A percentile compares a stretch with the other conserved stretches of the same genome.
phyloP scores from a whole-genome alignment of 2,329 filamentous ascomycete species.

The Pseudocercospora fijiensis region DNA sequence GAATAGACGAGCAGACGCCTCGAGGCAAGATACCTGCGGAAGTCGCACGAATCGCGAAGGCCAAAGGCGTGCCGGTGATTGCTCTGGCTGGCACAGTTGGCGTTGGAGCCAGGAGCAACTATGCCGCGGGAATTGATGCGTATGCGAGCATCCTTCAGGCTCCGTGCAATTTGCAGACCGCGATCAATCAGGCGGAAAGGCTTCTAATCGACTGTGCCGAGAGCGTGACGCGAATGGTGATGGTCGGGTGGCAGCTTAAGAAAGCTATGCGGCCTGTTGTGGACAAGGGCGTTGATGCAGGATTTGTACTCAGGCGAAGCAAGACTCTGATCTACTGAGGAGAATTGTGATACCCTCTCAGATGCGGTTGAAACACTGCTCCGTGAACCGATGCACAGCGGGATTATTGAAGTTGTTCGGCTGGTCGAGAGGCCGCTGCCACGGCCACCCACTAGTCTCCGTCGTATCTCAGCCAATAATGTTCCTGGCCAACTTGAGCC shows the following conservation, averaged over 20 bases:
- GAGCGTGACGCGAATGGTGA: constrained; percentile 41
- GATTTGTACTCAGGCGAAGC: constrained; percentile 16
- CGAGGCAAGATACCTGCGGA: constrained; percentile 56
- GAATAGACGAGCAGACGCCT: constrained; percentile 54
- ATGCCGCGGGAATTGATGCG: constrained; percentile 40
- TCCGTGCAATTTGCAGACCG: constrained; percentile 38
- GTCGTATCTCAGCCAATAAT: not conserved
- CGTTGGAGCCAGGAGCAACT: constrained; percentile 38
- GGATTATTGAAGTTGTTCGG: not conserved
- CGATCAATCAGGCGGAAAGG: constrained; percentile 39
- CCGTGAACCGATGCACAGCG: not conserved
- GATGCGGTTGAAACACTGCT: not conserved
- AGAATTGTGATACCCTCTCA: too few species aligned
- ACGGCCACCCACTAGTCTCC: not conserved
- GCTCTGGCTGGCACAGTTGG: constrained; percentile 46
- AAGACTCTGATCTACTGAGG: constrained; percentile 17
- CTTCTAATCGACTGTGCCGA: constrained; percentile 41
- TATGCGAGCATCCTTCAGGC: constrained; percentile 41
- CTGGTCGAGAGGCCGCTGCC: not conserved
- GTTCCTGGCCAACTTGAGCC: not conserved
- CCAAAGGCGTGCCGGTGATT: constrained; percentile 50
- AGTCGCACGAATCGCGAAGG: constrained; percentile 51
- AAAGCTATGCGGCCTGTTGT: constrained; percentile 15
- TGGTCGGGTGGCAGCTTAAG: constrained; percentile 38
- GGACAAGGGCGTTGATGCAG: constrained; percentile 1